A percentile compares a stretch with the other conserved stretches of the same genome.
These are phyloP conservation scores for Fraxinus angustifolia DNA, from an alignment of 305 asterid genomes.

Conservation along the genomic window DNA sequence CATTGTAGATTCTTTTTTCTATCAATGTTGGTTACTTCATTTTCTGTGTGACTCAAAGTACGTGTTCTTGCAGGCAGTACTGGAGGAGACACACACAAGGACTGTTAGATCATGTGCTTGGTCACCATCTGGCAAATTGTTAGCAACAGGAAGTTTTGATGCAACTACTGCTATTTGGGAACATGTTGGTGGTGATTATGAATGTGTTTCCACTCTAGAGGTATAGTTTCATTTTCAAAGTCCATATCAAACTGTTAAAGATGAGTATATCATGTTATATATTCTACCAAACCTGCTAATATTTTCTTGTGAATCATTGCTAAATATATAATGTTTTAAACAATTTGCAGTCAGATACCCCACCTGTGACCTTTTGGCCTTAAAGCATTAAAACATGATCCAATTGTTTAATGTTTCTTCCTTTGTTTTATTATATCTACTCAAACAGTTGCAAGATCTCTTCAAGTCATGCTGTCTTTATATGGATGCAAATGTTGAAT, in stretches of 20 bases:
- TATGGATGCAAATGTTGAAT: constrained; percentile 5
- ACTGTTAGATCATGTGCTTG: constrained; percentile 93
- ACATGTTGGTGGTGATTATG: constrained; percentile 59
- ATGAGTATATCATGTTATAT: background rate
- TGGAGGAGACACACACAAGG: constrained; percentile 82
- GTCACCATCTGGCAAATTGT: constrained; percentile 63
- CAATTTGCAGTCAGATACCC: background rate
- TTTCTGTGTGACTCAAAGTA: background rate
- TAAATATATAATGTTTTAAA: background rate
- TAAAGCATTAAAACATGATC: background rate
- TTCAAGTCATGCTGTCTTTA: background rate
- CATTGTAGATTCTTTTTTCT: background rate
- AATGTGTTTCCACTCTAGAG: constrained; percentile 82
- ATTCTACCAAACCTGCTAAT: background rate
- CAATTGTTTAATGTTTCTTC: background rate
- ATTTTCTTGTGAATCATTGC: background rate
- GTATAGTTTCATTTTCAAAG: constrained; percentile 25
- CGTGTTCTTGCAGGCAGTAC: constrained; percentile 53
- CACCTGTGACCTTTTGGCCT: background rate
- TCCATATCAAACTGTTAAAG: background rate
- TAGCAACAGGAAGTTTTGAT: constrained; percentile 93
- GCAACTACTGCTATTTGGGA: constrained; percentile 89
- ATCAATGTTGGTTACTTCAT: background rate
- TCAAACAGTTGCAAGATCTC: background rate
- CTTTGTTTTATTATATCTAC: background rate